A percentile compares a stretch with the other conserved stretches of the same genome.
phyloP scores from a whole-genome alignment of 192 early-diverging fungal genomes.

The Coemansia biformis region DNA sequence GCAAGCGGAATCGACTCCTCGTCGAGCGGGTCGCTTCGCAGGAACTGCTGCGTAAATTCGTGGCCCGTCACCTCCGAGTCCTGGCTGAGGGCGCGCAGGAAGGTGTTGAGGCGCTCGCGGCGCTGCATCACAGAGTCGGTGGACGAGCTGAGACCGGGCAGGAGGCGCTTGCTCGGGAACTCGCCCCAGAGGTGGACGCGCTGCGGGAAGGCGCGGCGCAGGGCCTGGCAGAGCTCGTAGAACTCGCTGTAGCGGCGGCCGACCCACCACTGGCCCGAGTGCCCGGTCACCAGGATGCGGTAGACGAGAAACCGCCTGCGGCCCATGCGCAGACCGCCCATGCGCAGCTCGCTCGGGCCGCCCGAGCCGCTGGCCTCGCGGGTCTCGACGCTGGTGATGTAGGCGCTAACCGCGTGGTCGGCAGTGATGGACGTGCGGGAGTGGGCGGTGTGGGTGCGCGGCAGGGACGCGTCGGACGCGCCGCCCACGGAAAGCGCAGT shows the following conservation, averaged over 20 bases:
- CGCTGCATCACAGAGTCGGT: constrained; percentile 41
- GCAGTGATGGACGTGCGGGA: constrained; percentile 1
- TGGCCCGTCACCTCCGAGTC: constrained; percentile 19
- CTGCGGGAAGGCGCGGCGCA: constrained; percentile 35
- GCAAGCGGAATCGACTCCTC: constrained; percentile 16
- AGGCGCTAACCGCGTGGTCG: constrained; percentile 10
- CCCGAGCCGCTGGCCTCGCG: constrained; percentile 17
- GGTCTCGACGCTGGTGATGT: constrained; percentile 45
- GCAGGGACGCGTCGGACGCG: constrained; percentile 5
- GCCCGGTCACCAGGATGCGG: constrained; percentile 40
- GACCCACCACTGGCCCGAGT: constrained; percentile 42
- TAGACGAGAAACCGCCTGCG: constrained; percentile 45
- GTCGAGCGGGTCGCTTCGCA: constrained; percentile 11
- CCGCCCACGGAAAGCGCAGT: neutral
- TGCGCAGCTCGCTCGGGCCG: constrained; percentile 23
- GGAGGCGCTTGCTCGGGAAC: constrained; percentile 44
- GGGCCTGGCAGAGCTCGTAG: constrained; percentile 31
- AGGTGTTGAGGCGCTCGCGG: constrained; percentile 37
- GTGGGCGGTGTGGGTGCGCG: constrained; percentile 3
- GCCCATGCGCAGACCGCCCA: constrained; percentile 43
- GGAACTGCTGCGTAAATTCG: constrained; percentile 30
- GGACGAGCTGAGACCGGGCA: constrained; percentile 33
- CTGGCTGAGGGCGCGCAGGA: constrained; percentile 29
- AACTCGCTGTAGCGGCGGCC: constrained; percentile 45
- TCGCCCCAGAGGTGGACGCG: constrained; percentile 30